Percentiles rank a stretch among this genome's conserved stretches.
Conservation (phyloP, 495 filamentous ascomycete species). For the Trichoderma gamsii region DNA sequence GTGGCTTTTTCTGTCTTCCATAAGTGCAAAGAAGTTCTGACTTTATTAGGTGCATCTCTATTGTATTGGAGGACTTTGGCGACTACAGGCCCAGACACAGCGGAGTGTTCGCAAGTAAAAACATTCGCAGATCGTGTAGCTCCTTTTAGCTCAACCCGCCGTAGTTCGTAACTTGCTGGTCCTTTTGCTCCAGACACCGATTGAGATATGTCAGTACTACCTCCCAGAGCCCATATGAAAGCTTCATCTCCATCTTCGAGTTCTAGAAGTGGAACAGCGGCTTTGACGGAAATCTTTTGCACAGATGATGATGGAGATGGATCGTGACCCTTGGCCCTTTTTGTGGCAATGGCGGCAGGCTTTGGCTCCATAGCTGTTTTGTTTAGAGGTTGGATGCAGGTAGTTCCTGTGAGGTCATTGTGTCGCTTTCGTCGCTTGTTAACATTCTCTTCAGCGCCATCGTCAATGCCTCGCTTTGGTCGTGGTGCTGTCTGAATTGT, state of each 20-base stretch:
- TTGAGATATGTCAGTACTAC: background rate
- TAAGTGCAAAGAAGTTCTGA: background rate
- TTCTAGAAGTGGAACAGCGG: background rate
- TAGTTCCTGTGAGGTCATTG: background rate
- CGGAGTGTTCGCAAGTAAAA: background rate
- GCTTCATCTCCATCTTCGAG: background rate
- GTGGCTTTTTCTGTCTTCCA: background rate
- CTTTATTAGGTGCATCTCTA: no score
- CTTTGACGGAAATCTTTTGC: background rate
- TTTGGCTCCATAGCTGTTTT: background rate
- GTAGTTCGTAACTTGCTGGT: background rate
- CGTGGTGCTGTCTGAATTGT: background rate
- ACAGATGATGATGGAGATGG: background rate
- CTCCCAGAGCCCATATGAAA: background rate
- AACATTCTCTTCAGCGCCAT: background rate
- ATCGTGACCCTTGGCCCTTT: background rate
- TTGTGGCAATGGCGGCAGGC: background rate
- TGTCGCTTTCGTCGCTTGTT: background rate
- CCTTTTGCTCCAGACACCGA: background rate
- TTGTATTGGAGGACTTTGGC: background rate
- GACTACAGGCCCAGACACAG: background rate
- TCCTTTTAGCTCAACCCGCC: background rate
- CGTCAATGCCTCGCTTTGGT: background rate
- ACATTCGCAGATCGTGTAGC: background rate
- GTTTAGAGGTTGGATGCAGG: no score